Conservation (phyloP, 768 basidiomycete genomes). For the Coprinopsis cinerea region DNA sequence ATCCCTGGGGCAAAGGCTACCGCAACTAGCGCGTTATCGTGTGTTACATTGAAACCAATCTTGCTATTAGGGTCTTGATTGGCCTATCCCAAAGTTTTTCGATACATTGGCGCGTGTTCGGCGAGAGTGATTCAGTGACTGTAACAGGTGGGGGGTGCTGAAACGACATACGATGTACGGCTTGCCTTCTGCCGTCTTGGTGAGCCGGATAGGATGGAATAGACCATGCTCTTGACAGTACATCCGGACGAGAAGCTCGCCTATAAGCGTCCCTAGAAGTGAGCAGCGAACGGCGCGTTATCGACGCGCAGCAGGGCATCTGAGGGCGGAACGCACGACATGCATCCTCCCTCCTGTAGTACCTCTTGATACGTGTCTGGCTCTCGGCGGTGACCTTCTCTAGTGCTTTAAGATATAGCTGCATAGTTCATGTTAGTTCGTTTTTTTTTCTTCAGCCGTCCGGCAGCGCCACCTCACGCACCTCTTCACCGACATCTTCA, state of each 20-base stretch:
- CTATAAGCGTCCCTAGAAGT: conserved; percentile 63
- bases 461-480: conserved; percentile 16
- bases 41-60: conserved; percentile 76
- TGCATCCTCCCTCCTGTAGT: conserved; percentile 67
- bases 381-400: conserved; percentile 52
- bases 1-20: conserved; percentile 52
- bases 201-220: conserved; percentile 43
- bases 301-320: neutral
- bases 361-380: conserved; percentile 52
- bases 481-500: conserved; percentile 35
- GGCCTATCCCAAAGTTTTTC: neutral
- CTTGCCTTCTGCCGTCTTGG: conserved; percentile 58
- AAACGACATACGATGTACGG: conserved; percentile 60
- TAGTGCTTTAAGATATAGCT: conserved; percentile 65
- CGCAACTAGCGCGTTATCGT: conserved; percentile 69
- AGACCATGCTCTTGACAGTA: conserved; percentile 57
- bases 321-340: conserved; percentile 46
- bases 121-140: neutral
- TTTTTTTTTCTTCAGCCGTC: conserved; percentile 1
- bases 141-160: neutral
- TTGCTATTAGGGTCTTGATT: conserved; percentile 21
- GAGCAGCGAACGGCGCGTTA: conserved; percentile 4
- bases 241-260: conserved; percentile 64
- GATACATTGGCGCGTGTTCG: no score
- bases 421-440: conserved; percentile 9